Evolutionary conservation across 2,329 filamentous ascomycete genomes (phyloP).

Genomic region (Stagonosporopsis tanaceti): DNA sequence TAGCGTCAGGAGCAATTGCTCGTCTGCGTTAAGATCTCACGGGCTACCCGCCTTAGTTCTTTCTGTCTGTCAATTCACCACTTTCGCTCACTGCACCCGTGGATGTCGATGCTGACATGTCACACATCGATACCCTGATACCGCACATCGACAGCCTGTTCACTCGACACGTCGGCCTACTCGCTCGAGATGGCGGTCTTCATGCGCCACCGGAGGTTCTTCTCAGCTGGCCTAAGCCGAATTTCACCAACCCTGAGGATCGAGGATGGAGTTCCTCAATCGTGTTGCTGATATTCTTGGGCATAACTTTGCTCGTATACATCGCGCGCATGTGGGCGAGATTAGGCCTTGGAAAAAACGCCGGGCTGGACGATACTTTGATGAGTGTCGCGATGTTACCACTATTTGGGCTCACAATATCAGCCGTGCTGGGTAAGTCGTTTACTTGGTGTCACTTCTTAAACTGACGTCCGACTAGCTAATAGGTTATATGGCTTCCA

Average conservation of each 20-base stretch:
- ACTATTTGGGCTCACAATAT: constrained; percentile 42
- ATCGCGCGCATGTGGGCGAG: constrained; percentile 58
- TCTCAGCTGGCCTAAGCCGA: constrained; percentile 57
- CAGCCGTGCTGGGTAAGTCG: constrained; percentile 36
- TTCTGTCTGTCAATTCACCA: background rate
- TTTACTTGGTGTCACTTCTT: too few species aligned
- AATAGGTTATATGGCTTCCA: constrained; percentile 42
- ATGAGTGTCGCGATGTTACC: constrained; percentile 55
- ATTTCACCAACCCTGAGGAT: constrained; percentile 56
- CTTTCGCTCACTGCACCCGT: background rate
- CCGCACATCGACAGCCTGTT: constrained; percentile 22
- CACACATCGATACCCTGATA: constrained; percentile 7
- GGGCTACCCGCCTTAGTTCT: background rate
- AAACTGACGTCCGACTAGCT: constrained; percentile 29
- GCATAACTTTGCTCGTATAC: constrained; percentile 52
- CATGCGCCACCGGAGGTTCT: constrained; percentile 53
- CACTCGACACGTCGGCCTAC: constrained; percentile 17
- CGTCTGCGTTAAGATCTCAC: constrained; percentile 11
- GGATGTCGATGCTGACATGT: constrained; percentile 5
- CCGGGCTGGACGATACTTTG: constrained; percentile 58
- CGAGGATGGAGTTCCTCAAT: constrained; percentile 55
- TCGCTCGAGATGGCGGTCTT: constrained; percentile 39
- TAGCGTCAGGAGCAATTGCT: constrained; percentile 10
- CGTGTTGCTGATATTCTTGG: constrained; percentile 52
- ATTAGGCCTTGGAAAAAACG: constrained; percentile 54